Evolutionary conservation across 805 yeast species (phyloP).

Genomic region (Wilhelminamyces savonicus): DNA sequence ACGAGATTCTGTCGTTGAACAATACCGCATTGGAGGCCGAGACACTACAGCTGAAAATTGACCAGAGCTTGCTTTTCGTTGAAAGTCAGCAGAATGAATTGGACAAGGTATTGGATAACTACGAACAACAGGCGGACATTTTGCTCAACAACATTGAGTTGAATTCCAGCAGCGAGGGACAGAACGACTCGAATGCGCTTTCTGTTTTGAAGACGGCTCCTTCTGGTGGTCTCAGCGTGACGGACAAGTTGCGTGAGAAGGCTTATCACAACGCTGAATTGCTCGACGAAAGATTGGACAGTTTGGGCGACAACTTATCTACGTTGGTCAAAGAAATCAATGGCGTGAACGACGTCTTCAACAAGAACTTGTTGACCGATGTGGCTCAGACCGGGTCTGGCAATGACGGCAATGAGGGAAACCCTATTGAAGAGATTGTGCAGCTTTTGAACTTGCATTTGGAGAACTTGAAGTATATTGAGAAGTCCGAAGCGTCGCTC

Average conservation of each 20-base stretch:
- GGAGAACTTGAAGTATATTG: slow-evolving; percentile 85
- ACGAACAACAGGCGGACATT: slow-evolving; percentile 67
- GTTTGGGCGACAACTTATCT: slow-evolving; percentile 68
- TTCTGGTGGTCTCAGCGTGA: slow-evolving; percentile 36
- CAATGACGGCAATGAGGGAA: slow-evolving; percentile 22
- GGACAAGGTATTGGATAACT: slow-evolving; percentile 72
- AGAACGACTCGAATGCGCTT: slow-evolving; percentile 2
- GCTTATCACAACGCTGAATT: slow-evolving; percentile 85
- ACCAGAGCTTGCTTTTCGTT: slow-evolving; percentile 78
- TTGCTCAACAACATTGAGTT: slow-evolving; percentile 35
- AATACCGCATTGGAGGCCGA: slow-evolving; percentile 78
- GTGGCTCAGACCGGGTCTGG: slow-evolving; percentile 11
- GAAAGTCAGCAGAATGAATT: slow-evolving; percentile 91
- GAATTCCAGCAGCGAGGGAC: slow-evolving; percentile 12
- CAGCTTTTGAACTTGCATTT: slow-evolving; percentile 81
- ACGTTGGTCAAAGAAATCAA: slow-evolving; percentile 78
- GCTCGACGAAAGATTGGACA: slow-evolving; percentile 73
- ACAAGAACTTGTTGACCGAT: slow-evolving; percentile 45
- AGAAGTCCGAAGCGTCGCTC: slow-evolving; percentile 60
- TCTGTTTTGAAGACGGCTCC: neutral
- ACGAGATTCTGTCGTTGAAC: slow-evolving; percentile 71
- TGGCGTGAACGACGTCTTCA: slow-evolving; percentile 73
- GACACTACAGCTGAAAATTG: slow-evolving; percentile 76
- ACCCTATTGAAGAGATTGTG: slow-evolving; percentile 62
- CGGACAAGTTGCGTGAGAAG: slow-evolving; percentile 83